Percentiles rank a stretch among this genome's conserved stretches.
Conservation (phyloP, 805 yeast genomes). For the Saturnispora hagleri region DNA sequence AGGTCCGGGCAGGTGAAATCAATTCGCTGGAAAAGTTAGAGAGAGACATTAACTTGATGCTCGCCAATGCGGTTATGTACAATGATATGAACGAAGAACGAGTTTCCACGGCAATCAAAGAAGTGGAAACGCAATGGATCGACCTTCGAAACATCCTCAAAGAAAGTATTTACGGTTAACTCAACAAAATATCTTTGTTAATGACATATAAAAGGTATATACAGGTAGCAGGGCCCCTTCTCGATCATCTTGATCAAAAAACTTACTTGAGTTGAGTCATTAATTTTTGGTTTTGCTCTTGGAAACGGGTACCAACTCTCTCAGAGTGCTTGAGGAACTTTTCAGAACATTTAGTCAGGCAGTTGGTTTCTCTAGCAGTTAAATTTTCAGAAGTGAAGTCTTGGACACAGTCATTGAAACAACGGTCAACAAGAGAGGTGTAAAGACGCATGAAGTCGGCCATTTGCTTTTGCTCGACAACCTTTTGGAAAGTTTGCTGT, state of each 20-base stretch:
- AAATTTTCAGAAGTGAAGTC: conserved; percentile 91
- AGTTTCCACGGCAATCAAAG: conserved; percentile 50
- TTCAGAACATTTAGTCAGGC: conserved; percentile 89
- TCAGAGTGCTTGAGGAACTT: conserved; percentile 97
- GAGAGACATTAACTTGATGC: conserved; percentile 64
- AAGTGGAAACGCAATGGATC: conserved; percentile 62
- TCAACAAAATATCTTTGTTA: neutral
- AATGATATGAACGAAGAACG: conserved; percentile 53
- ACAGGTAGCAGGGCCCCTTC: neutral
- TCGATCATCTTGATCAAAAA: neutral
- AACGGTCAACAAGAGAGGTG: conserved; percentile 91
- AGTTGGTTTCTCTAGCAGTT: conserved; percentile 74
- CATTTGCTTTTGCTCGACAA: conserved; percentile 97
- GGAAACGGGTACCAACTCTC: conserved; percentile 98
- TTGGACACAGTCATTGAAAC: conserved; percentile 96
- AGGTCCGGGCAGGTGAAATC: conserved; percentile 50
- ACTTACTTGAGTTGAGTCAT: conserved; percentile 52
- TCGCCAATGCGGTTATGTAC: conserved; percentile 79
- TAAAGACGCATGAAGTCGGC: conserved; percentile 96
- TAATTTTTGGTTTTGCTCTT: conserved; percentile 79
- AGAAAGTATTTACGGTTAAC: conserved; percentile 27
- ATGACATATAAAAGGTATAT: neutral
- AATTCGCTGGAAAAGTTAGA: conserved; percentile 44
- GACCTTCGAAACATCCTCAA: conserved; percentile 48
- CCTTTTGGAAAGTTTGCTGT: conserved; percentile 92